These are phyloP conservation scores for Exophiala bonariae DNA, from an alignment of 2,329 filamentous ascomycete genomes.

Conservation along the genomic window DNA sequence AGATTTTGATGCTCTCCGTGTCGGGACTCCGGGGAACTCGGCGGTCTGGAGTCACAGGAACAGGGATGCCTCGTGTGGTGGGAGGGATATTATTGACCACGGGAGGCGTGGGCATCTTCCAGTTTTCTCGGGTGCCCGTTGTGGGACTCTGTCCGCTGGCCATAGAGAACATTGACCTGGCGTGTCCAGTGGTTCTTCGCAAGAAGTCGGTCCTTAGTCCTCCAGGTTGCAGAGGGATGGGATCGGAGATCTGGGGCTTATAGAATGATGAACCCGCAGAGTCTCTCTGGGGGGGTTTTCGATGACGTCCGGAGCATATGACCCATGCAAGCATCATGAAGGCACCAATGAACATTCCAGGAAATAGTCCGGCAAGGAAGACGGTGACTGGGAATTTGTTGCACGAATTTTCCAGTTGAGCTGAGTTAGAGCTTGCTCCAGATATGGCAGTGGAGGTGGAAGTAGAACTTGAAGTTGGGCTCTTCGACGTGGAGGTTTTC, in stretches of 20 bases:
- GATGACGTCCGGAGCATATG: constrained; percentile 36
- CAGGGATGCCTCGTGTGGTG: constrained; percentile 6
- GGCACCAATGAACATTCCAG: constrained; percentile 45
- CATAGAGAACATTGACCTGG: constrained; percentile 27
- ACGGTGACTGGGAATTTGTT: constrained; percentile 42
- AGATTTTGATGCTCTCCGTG: constrained; percentile 49
- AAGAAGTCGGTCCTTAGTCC: constrained; percentile 39
- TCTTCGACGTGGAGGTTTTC: constrained; percentile 21
- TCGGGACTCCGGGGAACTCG: constrained; percentile 30
- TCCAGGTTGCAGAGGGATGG: constrained; percentile 24
- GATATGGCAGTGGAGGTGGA: constrained; percentile 16
- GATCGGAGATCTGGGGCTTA: constrained; percentile 27
- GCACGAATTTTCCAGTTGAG: constrained; percentile 31
- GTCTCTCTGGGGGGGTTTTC: constrained; percentile 15
- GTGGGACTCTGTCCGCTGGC: constrained; percentile 19
- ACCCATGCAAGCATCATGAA: constrained; percentile 55
- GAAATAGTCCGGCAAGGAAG: constrained; percentile 47
- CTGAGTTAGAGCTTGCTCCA: constrained; percentile 22
- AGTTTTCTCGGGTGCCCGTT: constrained; percentile 13
- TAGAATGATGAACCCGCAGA: constrained; percentile 20
- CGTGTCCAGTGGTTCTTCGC: constrained; percentile 39
- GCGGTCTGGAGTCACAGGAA: constrained; percentile 33
- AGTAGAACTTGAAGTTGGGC: constrained; percentile 21
- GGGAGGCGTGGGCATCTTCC: constrained; percentile 30
- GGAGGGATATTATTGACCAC: constrained; percentile 19